Evolutionary conservation across 306 rosid genomes (phyloP).

Genomic region (Canavalia ensiformis): DNA sequence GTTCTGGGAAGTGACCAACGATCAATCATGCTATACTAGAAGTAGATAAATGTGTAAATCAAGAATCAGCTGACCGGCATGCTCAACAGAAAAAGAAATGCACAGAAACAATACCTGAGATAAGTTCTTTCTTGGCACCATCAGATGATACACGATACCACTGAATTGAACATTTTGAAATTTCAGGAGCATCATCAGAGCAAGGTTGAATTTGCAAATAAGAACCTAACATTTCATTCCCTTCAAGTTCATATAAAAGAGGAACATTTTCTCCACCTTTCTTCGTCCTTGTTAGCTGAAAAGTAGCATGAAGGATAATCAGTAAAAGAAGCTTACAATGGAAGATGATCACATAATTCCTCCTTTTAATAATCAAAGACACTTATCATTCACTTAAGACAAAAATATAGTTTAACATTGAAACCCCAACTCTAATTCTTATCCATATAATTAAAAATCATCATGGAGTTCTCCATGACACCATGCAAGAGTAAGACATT

Average conservation of each 20-base stretch:
- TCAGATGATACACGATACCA: slow-evolving; percentile 83
- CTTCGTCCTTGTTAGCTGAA: slow-evolving; percentile 82
- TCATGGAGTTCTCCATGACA: slow-evolving; percentile 12
- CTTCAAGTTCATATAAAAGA: slow-evolving; percentile 78
- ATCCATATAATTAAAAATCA: slow-evolving; percentile 16
- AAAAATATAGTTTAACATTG: slow-evolving; percentile 20
- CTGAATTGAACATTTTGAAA: slow-evolving; percentile 79
- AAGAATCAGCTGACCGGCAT: slow-evolving; percentile 1
- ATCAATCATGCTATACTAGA: slow-evolving; percentile 10
- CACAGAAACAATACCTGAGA: slow-evolving; percentile 68
- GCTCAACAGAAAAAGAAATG: background rate
- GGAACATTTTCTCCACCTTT: slow-evolving; percentile 62
- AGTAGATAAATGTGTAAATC: background rate
- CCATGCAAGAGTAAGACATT: background rate
- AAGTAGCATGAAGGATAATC: slow-evolving; percentile 30
- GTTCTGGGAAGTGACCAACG: background rate
- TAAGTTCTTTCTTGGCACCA: slow-evolving; percentile 84
- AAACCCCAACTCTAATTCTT: background rate
- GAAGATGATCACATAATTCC: slow-evolving; percentile 18
- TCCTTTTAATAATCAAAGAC: slow-evolving; percentile 25
- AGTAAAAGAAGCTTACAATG: slow-evolving; percentile 32
- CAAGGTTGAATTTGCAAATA: slow-evolving; percentile 78
- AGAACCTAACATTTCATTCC: slow-evolving; percentile 86
- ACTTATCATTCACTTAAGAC: slow-evolving; percentile 18
- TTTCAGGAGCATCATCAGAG: slow-evolving; percentile 69